Evolutionary conservation across 2,329 filamentous ascomycete species (phyloP), one percentile per base, ranked within the genome.

Genomic region (Leptographium lundbergii): DNA sequence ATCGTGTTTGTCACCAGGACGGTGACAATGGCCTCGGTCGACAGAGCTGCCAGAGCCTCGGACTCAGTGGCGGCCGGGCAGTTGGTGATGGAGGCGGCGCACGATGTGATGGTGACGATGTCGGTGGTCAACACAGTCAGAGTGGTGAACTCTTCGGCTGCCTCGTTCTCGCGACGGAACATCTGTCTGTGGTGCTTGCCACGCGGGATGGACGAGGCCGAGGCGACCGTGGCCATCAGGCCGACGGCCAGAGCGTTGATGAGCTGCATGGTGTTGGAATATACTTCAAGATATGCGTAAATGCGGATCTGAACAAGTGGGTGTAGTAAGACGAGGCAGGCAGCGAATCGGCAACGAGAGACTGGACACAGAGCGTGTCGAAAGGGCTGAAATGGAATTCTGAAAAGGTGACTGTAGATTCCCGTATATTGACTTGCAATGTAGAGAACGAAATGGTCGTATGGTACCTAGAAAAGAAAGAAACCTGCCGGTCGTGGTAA

Each of bases 261-360:
- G 63, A 75, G 69, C 73, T 78, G 78, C 78, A 81, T 81, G 60
- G 72, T 78, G 72, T 65, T 57, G 59, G 9, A 2, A 10, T 48
- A 14, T 54, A 19, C 14, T 10, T 56, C 10, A 14, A 25, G 36
- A 47, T 10, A 6, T 13, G 19, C 9, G 10, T 32, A 39, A 42
- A 39, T 4, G 6, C 45, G 29, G 34, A 25, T 13, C 22, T 42
- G 10, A 22, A 39, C 52, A 32, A 42, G 32, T 17, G 22, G 19
- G 17, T 45, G 42, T 45, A 19, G 42, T 45, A 45, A 45, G 42
- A 45, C 42, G 42, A 45, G 39, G 27, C 22, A 27, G 29, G 34
- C 22, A 7, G 27, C 34, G 48, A 47, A n/a, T 27, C 34, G 56
- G 14, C 54, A 54, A 29, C 45, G 55, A 34, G 34, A 57, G 22